Conservation (phyloP, 441 rosid species). For the Adansonia grandidieri region DNA sequence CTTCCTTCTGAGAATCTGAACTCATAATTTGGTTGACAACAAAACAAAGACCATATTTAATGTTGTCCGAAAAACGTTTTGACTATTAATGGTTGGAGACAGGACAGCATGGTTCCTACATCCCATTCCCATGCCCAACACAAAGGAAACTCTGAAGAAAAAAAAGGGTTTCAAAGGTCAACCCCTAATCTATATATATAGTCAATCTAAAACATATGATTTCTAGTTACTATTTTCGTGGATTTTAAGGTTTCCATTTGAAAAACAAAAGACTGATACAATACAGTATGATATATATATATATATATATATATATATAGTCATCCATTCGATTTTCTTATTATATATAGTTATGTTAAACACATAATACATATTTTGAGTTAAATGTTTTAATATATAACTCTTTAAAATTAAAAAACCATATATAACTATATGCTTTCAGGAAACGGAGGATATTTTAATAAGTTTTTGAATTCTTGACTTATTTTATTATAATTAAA, state of each 20-base stretch:
- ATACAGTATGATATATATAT: not conserved
- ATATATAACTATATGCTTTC: too few relatives aligned
- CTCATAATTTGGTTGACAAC: not conserved
- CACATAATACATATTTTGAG: too few relatives aligned
- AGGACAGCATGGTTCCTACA: not conserved
- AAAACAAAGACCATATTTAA: not conserved
- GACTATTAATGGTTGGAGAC: too few relatives aligned
- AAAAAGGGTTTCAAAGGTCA: not conserved
- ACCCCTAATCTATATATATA: not conserved
- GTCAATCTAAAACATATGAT: not conserved
- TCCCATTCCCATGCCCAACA: not conserved
- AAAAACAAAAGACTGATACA: not conserved
- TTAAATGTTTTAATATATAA: not conserved
- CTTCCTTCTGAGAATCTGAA: not conserved
- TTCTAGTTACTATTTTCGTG: not conserved
- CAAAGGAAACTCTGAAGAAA: not conserved
- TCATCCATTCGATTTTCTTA: not conserved
- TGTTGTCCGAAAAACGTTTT: not conserved
- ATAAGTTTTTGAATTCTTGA: too few relatives aligned
- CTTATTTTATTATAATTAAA: too few relatives aligned
- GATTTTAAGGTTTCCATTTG: not conserved
- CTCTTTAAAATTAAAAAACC: too few relatives aligned
- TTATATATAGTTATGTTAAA: not conserved
- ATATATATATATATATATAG: not conserved
- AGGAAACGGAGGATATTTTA: too few relatives aligned